Base-by-base conservation (phyloP, 2,329 filamentous ascomycete genomes). In the Plectosphaerella plurivora region DNA sequence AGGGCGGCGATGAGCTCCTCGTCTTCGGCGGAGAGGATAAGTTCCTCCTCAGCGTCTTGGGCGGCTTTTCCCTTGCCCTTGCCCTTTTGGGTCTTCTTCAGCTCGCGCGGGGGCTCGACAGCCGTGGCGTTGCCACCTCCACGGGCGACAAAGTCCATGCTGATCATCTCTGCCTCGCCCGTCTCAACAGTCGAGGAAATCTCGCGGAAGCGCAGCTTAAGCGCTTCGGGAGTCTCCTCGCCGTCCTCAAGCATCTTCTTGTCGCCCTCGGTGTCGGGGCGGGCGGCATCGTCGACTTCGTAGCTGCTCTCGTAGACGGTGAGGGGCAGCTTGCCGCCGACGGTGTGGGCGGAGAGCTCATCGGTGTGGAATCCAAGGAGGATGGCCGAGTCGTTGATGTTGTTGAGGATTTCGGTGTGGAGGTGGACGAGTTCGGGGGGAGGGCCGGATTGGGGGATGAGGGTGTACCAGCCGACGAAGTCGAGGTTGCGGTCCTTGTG, bases 81-180 rank as follows among this genome's bases (percentile, higher is more conserved):
- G 61, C 63, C 61, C 56, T 63, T 62, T 66, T 12, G 72, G 67
- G 4, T 73, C 62, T 12, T 69, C 67, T 46, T 84, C 77, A 37
- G 72, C 68, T 76, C 73, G 60, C 69, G 72, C 51, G 61, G 57
- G 10, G 61, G 59, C 25, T 62, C 61, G 37, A 83, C 73, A 33
- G 83, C 83, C 11, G 88, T 85, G 22, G 91, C 92, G 63, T 89
- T 93, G 47, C 89, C 89, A 46, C 88, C 89, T 39, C 89, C 90
- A 50, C 87, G 86, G 1, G 93, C 92, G 18, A 99, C 88, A 59
- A 92, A 96, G 69, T 97, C 91, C 63, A 99, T 89, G 60, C 89
- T 89, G 59, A 99, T 97, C 91, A 97, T 97, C 70, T 99, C 94
- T 1, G 92, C 92, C 68, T 97, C 92, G 10, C 90, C 91, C 0